Evolutionary conservation across 2,329 filamentous ascomycete genomes (phyloP), one percentile per base, ranked within the genome.

Genomic region (Alternaria ethzedia): DNA sequence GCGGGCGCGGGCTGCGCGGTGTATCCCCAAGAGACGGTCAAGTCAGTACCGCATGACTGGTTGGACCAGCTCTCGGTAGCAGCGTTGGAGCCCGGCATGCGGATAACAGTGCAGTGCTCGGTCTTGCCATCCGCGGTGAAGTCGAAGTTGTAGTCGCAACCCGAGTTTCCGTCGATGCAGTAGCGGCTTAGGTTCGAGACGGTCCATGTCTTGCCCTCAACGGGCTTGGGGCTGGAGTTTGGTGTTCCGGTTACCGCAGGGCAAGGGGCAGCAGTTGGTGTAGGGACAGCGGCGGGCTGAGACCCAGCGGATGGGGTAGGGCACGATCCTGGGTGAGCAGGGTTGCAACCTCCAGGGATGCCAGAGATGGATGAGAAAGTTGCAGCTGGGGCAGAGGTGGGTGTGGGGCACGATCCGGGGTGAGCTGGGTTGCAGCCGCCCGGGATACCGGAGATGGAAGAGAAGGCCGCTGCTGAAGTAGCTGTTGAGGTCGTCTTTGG

Each of bases 91-190:
- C 64, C 66, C 4, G 66, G 66, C 61, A 61, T 65, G 47, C 66
- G 66, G 13, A 65, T 54, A 20, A 69, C 51, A 15, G 64, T 69
- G 59, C 66, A 69, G 13, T 57, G 61, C 45, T 69, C 54, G 6
- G 67, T 64, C 23, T 65, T 61, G 60, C 65, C 55, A 13, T 65
- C 23, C 20, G 63, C 60, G 12, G 55, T 56, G n/a, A 67, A 21
- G 28, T 56, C 56, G 13, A 69, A 69, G 54, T 69, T 67, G 60
- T 69, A 69, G 54, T 69, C 67, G 60, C 67, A 69, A 23, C 67
- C 62, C 2, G 62, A 54, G 58, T 69, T 69, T 43, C 45, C 65
- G 20, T 63, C 57, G 25, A 54, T 36, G 51, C 67, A 69, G 56
- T 69, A 67, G 15, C 67, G 67, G 41, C 15, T 66, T 7, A 67